Conservation (phyloP, 2,329 filamentous ascomycete genomes). For the Penicillium sp. region DNA sequence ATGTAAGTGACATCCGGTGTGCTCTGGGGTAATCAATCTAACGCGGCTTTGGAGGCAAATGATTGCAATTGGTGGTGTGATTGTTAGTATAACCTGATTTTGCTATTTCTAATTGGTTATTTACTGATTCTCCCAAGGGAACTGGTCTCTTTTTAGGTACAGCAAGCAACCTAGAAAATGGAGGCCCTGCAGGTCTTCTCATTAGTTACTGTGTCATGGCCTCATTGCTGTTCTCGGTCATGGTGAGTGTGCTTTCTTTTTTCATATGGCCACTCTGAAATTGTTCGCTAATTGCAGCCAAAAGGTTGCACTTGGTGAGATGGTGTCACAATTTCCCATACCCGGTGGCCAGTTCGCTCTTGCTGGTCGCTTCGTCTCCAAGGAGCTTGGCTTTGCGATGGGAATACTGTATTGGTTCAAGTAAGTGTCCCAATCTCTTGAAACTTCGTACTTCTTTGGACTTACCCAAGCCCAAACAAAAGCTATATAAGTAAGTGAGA, state of each 20-base stretch:
- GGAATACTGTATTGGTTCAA: constrained; percentile 48
- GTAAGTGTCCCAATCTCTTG: constrained; percentile 42
- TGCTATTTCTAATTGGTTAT: neutral
- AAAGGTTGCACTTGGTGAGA: constrained; percentile 44
- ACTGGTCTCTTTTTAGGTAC: constrained; percentile 55
- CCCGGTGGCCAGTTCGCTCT: constrained; percentile 44
- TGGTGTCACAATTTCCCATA: constrained; percentile 40
- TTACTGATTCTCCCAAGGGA: constrained; percentile 22
- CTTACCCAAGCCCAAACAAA: neutral
- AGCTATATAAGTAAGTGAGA: constrained; percentile 5
- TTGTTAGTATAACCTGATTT: constrained; percentile 5
- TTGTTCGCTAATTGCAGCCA: constrained; percentile 31
- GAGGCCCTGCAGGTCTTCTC: constrained; percentile 50
- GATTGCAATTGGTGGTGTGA: constrained; percentile 18
- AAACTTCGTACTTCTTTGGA: neutral
- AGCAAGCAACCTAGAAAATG: constrained; percentile 49
- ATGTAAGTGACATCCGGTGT: constrained; percentile 1
- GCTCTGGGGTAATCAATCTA: neutral
- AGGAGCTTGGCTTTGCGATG: constrained; percentile 40
- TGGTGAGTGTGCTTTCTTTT: neutral
- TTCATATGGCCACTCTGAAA: no score
- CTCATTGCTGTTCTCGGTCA: constrained; percentile 29
- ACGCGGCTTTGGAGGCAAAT: constrained; percentile 13
- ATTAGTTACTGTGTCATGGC: constrained; percentile 52
- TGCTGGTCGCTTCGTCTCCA: constrained; percentile 40